Evolutionary conservation across 2,329 filamentous ascomycete species (phyloP).

Genomic region (Xylariaceae sp.): DNA sequence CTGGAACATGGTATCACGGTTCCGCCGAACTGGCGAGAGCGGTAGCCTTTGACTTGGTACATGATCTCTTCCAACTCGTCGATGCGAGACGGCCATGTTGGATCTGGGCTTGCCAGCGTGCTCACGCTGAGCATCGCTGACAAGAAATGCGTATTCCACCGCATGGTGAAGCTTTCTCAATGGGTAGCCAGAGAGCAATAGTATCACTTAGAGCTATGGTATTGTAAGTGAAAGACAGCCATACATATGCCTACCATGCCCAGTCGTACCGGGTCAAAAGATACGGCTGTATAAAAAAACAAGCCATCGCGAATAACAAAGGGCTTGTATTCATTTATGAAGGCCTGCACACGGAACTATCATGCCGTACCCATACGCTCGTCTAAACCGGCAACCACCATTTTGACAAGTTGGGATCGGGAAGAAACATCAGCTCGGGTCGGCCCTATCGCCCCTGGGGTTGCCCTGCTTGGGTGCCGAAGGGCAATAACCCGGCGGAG

Average conservation of each 20-base stretch:
- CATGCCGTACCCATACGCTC: not conserved
- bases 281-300: not conserved
- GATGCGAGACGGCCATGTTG: slow-evolving; percentile 55
- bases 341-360: not conserved
- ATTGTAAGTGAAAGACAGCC: slow-evolving; percentile 7
- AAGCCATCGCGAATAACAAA: not conserved
- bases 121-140: slow-evolving; percentile 37
- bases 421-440: not conserved
- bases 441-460: not conserved
- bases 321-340: slow-evolving; percentile 5
- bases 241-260: not conserved
- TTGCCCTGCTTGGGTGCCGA: slow-evolving; percentile 11
- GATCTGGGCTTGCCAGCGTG: slow-evolving; percentile 38
- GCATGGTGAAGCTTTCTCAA: slow-evolving; percentile 26
- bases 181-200: not conserved
- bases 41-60: slow-evolving; percentile 52
- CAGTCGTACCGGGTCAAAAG: not conserved
- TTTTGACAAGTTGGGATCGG: not conserved
- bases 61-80: slow-evolving; percentile 62
- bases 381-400: not conserved
- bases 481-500: slow-evolving; percentile 1
- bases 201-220: slow-evolving; percentile 7
- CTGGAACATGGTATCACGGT: slow-evolving; percentile 53
- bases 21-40: slow-evolving; percentile 50
- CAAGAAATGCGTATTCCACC: slow-evolving; percentile 25